A percentile compares a stretch with the other conserved stretches of the same genome.
These are phyloP conservation scores for Syzygium syzygioides DNA, from an alignment of 441 rosid genomes.

Conservation along the genomic window DNA sequence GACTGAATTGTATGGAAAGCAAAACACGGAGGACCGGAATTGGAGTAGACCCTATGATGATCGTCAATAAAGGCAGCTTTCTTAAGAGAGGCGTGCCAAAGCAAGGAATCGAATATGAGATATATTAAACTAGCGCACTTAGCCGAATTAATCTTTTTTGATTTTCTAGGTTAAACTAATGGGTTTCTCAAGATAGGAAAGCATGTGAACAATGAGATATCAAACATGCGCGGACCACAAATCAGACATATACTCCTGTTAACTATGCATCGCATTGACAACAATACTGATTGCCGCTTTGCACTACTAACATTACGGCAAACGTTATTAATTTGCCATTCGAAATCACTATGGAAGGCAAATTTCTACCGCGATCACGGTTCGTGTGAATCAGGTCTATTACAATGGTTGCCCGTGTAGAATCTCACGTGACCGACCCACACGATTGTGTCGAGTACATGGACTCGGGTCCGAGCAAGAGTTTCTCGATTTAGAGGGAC, in stretches of 20 bases:
- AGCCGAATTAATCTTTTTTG: neutral
- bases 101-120: neutral
- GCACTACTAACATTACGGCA: neutral
- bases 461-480: neutral
- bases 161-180: neutral
- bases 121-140: neutral
- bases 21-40: neutral
- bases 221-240: neutral
- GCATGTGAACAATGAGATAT: neutral
- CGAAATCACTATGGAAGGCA: neutral
- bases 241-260: fast-evolving
- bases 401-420: neutral
- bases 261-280: neutral
- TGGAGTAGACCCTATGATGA: neutral
- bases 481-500: neutral
- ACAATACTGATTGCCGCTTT: neutral
- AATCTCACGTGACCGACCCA: fast-evolving
- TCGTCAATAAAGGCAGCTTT: neutral
- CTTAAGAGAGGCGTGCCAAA: neutral
- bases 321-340: neutral
- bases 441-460: neutral
- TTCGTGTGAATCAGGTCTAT: neutral
- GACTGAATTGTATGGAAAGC: neutral
- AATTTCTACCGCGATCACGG: neutral
- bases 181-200: neutral